Conservation (phyloP, 768 basidiomycete species). For the Agrocybe pediades region DNA sequence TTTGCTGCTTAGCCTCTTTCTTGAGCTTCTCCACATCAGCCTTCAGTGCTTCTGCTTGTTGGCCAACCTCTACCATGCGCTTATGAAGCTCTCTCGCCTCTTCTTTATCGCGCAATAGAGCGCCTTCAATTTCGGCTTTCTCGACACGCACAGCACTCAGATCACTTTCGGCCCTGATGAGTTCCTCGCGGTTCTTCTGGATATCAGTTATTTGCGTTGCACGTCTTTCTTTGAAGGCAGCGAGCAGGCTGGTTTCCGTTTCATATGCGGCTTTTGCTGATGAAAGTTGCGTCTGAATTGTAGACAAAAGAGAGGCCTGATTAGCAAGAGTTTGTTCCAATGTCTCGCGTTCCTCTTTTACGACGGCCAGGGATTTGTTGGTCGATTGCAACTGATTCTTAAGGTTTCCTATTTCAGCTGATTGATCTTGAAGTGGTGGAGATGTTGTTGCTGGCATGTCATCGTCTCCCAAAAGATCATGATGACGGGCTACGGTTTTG, state of each 20-base stretch:
- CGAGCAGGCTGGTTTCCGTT: conserved; percentile 73
- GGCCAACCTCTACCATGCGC: conserved; percentile 78
- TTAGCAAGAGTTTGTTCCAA: conserved; percentile 66
- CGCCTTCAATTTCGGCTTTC: conserved; percentile 89
- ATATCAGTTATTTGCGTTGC: conserved; percentile 71
- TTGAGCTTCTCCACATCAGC: conserved; percentile 81
- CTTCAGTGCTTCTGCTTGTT: conserved; percentile 71
- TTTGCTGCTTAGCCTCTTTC: conserved; percentile 96
- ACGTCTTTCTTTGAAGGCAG: conserved; percentile 69
- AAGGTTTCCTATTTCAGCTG: conserved; percentile 85
- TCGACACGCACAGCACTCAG: conserved; percentile 86
- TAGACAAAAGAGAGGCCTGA: conserved; percentile 74
- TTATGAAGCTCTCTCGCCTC: conserved; percentile 85
- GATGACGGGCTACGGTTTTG: conserved; percentile 14
- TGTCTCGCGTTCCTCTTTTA: conserved; percentile 64
- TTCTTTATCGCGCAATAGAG: conserved; percentile 89
- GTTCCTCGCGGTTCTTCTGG: conserved; percentile 68
- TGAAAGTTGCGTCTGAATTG: conserved; percentile 81
- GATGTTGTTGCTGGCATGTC: conserved; percentile 55
- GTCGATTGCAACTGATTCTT: conserved; percentile 87
- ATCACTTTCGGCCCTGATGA: conserved; percentile 91
- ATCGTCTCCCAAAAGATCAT: conserved; percentile 75
- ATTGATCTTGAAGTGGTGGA: conserved; percentile 66
- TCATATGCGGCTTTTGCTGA: conserved; percentile 86
- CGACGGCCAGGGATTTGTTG: conserved; percentile 63